phyloP scores from a whole-genome alignment of 108 stramenopile genomes.

The Cyclotella atomus region DNA sequence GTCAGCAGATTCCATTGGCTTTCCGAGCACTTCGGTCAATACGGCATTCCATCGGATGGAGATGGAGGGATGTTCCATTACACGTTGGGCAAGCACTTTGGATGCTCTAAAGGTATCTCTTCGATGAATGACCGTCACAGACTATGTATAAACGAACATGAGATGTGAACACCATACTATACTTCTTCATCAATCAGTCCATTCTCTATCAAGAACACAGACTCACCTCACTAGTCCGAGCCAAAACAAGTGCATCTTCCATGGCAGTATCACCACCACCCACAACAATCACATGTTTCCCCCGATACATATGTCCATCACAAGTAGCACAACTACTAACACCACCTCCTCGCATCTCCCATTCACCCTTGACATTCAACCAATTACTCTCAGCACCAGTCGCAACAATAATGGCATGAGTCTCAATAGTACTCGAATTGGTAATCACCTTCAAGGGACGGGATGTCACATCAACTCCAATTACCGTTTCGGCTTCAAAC shows the following conservation, averaged over 20 bases:
- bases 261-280: slow-evolving; percentile 97
- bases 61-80: slow-evolving; percentile 84
- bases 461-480: slow-evolving; percentile 57
- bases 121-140: slow-evolving; percentile 92
- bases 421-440: slow-evolving; percentile 73
- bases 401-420: slow-evolving; percentile 91
- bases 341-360: slow-evolving; percentile 87
- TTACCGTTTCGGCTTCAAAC: slow-evolving; percentile 81
- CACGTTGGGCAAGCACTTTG: slow-evolving; percentile 88
- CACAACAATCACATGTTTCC: slow-evolving; percentile 88
- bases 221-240: slow-evolving; percentile 67
- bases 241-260: slow-evolving; percentile 95
- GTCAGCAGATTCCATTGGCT: slow-evolving; percentile 36
- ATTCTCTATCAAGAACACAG: too few species aligned
- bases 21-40: slow-evolving; percentile 73
- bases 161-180: not conserved
- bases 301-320: slow-evolving; percentile 89
- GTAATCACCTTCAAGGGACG: slow-evolving; percentile 72
- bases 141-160: slow-evolving; percentile 3
- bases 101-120: slow-evolving; percentile 91
- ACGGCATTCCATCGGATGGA: slow-evolving; percentile 85
- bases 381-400: slow-evolving; percentile 96
- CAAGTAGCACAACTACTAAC: slow-evolving; percentile 96
- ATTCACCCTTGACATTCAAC: slow-evolving; percentile 89
- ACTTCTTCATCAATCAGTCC: too few species aligned